A percentile compares a stretch with the other conserved stretches of the same genome.
These are phyloP conservation scores for Aspergillus kassunensis DNA, from an alignment of 495 filamentous ascomycete genomes.

Conservation along the genomic window DNA sequence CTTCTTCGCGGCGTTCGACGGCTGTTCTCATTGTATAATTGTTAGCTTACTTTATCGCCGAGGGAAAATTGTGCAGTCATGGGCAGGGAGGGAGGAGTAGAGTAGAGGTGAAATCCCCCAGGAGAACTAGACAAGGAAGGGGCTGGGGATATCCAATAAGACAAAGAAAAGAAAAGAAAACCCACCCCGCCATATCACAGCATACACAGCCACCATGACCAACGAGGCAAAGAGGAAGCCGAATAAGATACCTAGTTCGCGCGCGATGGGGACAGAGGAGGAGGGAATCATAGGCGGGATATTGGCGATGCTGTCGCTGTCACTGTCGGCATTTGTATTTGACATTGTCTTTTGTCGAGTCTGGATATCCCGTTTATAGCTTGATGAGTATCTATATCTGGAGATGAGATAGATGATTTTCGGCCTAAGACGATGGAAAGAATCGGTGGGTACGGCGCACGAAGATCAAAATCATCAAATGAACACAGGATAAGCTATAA, in stretches of 20 bases:
- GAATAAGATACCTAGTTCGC: slow-evolving; percentile 43
- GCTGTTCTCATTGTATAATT: no score
- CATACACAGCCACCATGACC: slow-evolving; percentile 36
- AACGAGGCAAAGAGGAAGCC: slow-evolving; percentile 37
- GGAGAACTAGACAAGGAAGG: background rate
- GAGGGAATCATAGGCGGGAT: slow-evolving; percentile 28
- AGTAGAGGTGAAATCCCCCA: background rate
- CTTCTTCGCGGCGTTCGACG: slow-evolving; percentile 33
- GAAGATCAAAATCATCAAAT: no score
- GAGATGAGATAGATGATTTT: no score
- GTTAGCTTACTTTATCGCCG: no score
- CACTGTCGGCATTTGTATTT: background rate
- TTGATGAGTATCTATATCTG: no score
- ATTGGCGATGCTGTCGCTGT: slow-evolving; percentile 1
- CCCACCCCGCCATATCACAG: slow-evolving; percentile 35
- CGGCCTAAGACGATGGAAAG: no score
- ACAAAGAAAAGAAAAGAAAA: background rate
- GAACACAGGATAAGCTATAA: no score
- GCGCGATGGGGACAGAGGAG: slow-evolving; percentile 26
- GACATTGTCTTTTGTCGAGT: no score
- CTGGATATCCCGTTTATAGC: no score
- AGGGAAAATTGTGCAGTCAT: background rate
- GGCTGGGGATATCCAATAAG: no score
- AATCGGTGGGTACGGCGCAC: no score
- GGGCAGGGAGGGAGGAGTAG: background rate